These are phyloP conservation scores for Trametes polyzona DNA, from an alignment of 1,284 basidiomycete genomes.

Conservation along the genomic window DNA sequence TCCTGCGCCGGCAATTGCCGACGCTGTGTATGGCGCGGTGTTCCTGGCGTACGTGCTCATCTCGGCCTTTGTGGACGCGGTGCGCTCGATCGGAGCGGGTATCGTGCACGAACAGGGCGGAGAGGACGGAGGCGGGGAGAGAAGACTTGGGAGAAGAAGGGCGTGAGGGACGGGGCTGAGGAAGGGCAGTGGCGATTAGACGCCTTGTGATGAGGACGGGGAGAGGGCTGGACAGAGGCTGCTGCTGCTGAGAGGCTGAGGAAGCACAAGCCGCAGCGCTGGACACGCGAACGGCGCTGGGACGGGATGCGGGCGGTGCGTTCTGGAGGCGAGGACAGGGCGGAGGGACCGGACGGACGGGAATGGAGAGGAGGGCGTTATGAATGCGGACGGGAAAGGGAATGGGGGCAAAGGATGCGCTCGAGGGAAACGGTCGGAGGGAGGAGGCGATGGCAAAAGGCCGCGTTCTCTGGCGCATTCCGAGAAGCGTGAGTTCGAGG, in stretches of 20 bases:
- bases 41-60: slow-evolving; percentile 33
- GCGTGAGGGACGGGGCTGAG: not conserved
- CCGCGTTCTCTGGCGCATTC: slow-evolving; percentile 21
- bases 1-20: slow-evolving; percentile 25
- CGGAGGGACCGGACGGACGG: slow-evolving; percentile 7
- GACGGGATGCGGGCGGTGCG: too few relatives aligned
- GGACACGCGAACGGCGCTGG: too few relatives aligned
- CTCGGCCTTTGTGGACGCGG: slow-evolving; percentile 4
- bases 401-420: slow-evolving; percentile 4
- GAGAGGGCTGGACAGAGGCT: not conserved
- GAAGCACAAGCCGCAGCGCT: not conserved
- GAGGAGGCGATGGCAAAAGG: slow-evolving; percentile 14
- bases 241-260: not conserved
- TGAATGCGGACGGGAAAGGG: slow-evolving; percentile 12
- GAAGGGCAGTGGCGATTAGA: slow-evolving; percentile 5
- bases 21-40: slow-evolving; percentile 19
- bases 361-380: slow-evolving; percentile 4
- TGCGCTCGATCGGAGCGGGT: slow-evolving; percentile 1
- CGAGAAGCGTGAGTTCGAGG: slow-evolving; percentile 12
- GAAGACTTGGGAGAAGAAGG: not conserved
- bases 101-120: not conserved
- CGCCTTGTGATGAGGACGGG: not conserved
- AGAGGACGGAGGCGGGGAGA: slow-evolving; percentile 1
- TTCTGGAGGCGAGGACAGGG: not conserved
- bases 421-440: slow-evolving; percentile 7